phyloP scores from a whole-genome alignment of 78 protist genomes.

The Cavenderia fasciculata region DNA sequence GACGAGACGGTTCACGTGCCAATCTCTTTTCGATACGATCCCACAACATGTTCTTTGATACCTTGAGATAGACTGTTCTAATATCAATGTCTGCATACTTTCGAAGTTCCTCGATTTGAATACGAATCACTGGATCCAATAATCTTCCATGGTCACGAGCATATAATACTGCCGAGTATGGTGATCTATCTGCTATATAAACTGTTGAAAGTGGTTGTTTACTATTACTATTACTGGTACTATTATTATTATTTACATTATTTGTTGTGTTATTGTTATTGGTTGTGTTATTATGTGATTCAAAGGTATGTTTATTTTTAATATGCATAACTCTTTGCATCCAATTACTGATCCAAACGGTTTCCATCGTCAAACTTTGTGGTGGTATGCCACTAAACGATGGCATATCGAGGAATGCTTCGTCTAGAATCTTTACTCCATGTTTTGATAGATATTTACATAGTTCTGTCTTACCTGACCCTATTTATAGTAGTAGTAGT shows the following conservation, averaged over 20 bases:
- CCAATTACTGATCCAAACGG: slow-evolving; percentile 79
- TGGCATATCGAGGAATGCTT: slow-evolving; percentile 80
- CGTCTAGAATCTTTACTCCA: slow-evolving; percentile 64
- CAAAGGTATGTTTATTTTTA: background rate
- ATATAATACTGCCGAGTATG: slow-evolving; percentile 71
- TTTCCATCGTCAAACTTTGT: slow-evolving; percentile 69
- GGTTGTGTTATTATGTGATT: background rate
- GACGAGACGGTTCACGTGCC: slow-evolving; percentile 42
- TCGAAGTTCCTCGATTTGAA: slow-evolving; percentile 61
- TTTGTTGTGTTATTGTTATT: background rate
- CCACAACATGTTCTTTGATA: slow-evolving; percentile 49
- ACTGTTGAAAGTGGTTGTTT: too few relatives aligned
- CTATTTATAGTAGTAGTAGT: background rate
- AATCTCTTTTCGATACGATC: slow-evolving; percentile 42
- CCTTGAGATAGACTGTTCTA: slow-evolving; percentile 50
- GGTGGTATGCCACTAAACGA: slow-evolving; percentile 35
- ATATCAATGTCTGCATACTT: slow-evolving; percentile 40
- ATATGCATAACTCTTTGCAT: slow-evolving; percentile 39
- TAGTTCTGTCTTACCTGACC: slow-evolving; percentile 72
- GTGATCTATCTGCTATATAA: slow-evolving; percentile 77
- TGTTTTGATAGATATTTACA: slow-evolving; percentile 40
- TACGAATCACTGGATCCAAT: slow-evolving; percentile 55
- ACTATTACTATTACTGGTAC: background rate
- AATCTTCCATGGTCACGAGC: slow-evolving; percentile 31
- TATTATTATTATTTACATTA: background rate